These are phyloP conservation scores for Aspergillus sp. DNA, from an alignment of 2,329 filamentous ascomycete genomes.

Conservation along the genomic window DNA sequence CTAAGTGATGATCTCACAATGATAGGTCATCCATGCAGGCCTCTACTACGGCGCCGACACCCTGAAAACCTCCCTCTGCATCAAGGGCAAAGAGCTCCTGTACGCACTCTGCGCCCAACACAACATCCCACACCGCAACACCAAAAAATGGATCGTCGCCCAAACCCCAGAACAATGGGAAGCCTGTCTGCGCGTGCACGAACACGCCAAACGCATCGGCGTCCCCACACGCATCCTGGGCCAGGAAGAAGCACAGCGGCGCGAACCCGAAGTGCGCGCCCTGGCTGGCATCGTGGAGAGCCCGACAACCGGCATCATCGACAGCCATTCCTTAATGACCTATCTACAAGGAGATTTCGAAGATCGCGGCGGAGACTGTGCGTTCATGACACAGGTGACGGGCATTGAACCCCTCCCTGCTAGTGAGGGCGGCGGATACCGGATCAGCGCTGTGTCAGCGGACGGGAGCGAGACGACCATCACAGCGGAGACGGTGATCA, in stretches of 20 bases:
- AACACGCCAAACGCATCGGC: constrained; percentile 54
- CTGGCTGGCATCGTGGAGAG: constrained; percentile 76
- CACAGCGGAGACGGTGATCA: constrained; percentile 75
- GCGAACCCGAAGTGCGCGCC: constrained; percentile 77
- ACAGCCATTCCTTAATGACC: constrained; percentile 82
- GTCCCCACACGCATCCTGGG: constrained; percentile 74
- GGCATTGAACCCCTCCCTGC: constrained; percentile 54
- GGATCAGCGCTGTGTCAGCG: constrained; percentile 56
- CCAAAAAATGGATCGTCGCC: constrained; percentile 93
- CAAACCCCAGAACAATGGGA: constrained; percentile 71
- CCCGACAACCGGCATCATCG: constrained; percentile 84
- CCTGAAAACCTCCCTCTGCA: constrained; percentile 82
- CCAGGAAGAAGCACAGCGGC: constrained; percentile 58
- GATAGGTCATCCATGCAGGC: constrained; percentile 85
- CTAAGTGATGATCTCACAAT: neutral
- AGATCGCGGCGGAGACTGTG: constrained; percentile 71
- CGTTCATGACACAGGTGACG: constrained; percentile 68
- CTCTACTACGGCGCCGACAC: constrained; percentile 79
- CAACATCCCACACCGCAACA: constrained; percentile 69
- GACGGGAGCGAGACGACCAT: constrained; percentile 54
- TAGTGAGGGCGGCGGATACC: constrained; percentile 63
- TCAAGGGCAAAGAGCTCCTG: constrained; percentile 72
- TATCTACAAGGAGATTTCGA: constrained; percentile 76
- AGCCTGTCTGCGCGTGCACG: constrained; percentile 56
- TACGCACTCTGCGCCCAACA: constrained; percentile 74